Evolutionary conservation across 768 basidiomycete species (phyloP), one percentile per base, ranked within the genome.

Genomic region (Phlebiopsis flavidoalba): DNA sequence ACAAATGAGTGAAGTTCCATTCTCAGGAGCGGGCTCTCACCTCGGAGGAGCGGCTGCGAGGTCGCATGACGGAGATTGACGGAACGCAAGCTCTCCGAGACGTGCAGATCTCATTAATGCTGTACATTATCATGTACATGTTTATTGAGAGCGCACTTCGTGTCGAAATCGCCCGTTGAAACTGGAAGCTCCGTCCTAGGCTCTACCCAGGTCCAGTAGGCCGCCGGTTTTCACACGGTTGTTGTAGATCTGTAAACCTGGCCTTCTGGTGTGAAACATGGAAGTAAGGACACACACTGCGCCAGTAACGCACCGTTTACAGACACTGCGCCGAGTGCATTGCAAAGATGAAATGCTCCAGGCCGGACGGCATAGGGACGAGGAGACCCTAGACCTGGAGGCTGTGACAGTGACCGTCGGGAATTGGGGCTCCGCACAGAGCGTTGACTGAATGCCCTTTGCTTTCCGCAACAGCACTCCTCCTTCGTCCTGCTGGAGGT

Each of bases 391-490:
- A 55, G n/a, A 55, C 54, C 54, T 37, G 19, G n/a, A 43, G 48
- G 59, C 59, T 48, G 53, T 24, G 36, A 31, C 26, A 31, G 26
- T 31, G 26, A 47, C 51, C 61, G 61, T 62, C n/a, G 61, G 57
- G 61, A 63, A 63, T 52, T 56, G 45, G 50, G 31, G 53, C 58
- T 63, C 58, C 62, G 53, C 61, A 57, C 40, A 49, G 60, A 43
- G 26, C 26, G 60, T 40, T 55, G 60, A 60, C 46, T n/a, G 60
- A 46, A 55, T 56, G 45, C 53, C 53, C 46, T 57, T 61, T 61
- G 46, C 60, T 53, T 21, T 54, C 60, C 53, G 53, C 53, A 52
- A 60, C 53, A 35, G 36, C 22, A 50, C 58, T 49, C 49, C 57
- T 47, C 36, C 43, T 47, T n/a, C 40, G 55, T 24, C 60, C 60